Conservation (phyloP, 257 asterid species). For the Leptodermis oblonga region DNA sequence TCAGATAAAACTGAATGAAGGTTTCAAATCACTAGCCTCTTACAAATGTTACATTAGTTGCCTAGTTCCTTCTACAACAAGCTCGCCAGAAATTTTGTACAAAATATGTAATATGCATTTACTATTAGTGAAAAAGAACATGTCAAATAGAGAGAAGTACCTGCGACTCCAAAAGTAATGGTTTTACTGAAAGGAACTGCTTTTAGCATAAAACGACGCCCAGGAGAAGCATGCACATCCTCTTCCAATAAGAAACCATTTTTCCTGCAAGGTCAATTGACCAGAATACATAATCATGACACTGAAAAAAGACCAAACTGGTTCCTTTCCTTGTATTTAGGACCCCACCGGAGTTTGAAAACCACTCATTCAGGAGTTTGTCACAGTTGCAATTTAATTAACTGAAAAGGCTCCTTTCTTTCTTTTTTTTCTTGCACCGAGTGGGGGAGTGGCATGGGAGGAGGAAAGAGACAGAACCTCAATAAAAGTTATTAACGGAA, state of each 20-base stretch:
- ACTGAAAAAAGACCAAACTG: background rate
- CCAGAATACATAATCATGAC: background rate
- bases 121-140: background rate
- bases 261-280: slow-evolving; percentile 49
- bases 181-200: slow-evolving; percentile 98
- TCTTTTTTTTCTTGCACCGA: background rate
- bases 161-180: slow-evolving; percentile 73
- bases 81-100: background rate
- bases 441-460: background rate
- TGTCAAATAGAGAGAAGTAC: slow-evolving; percentile 27
- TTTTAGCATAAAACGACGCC: slow-evolving; percentile 71
- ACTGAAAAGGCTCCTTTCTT: background rate
- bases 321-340: background rate
- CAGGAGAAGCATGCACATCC: slow-evolving; percentile 77
- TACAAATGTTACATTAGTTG: background rate
- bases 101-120: background rate
- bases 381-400: background rate
- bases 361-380: background rate
- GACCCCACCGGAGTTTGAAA: background rate
- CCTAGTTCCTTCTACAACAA: slow-evolving; percentile 9
- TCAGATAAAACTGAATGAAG: background rate
- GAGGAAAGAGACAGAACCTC: background rate
- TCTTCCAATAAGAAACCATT: slow-evolving; percentile 87
- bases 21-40: background rate
- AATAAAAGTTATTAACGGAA: background rate